phyloP scores from a whole-genome alignment of 441 rosid genomes.

The Pelargonium hybrid region DNA sequence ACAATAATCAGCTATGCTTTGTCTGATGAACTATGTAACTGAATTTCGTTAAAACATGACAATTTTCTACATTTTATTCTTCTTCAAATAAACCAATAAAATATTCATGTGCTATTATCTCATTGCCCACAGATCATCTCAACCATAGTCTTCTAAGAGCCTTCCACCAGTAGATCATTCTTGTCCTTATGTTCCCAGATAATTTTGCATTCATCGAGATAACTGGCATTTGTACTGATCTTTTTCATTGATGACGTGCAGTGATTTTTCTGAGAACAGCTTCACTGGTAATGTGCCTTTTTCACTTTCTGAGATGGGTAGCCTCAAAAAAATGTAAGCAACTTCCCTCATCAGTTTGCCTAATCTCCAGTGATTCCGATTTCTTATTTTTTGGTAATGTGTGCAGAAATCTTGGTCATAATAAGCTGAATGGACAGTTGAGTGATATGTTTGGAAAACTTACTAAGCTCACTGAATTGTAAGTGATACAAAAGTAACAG shows the following conservation, averaged over 20 bases:
- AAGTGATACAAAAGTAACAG: conserved; percentile 22
- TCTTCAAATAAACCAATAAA: neutral
- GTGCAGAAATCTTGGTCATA: conserved; percentile 55
- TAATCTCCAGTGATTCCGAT: neutral
- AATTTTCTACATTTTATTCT: neutral
- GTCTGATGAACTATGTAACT: neutral
- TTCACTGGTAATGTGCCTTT: conserved; percentile 74
- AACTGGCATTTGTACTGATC: conserved; percentile 13
- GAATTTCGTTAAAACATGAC: neutral
- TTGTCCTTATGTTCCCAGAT: too few relatives aligned
- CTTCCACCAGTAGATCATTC: neutral
- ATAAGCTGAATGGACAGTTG: conserved; percentile 62
- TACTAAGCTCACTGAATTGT: conserved; percentile 55
- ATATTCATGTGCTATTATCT: neutral
- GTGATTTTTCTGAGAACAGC: conserved; percentile 66
- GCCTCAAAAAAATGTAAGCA: conserved; percentile 56
- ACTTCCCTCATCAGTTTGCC: conserved; percentile 6
- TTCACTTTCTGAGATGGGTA: conserved; percentile 69
- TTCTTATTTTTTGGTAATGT: conserved; percentile 15
- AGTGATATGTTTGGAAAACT: conserved; percentile 80
- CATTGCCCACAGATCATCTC: neutral
- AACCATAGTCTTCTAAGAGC: neutral
- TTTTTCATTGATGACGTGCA: conserved; percentile 28
- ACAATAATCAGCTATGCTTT: neutral
- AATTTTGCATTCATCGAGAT: neutral